phyloP scores from a whole-genome alignment of 140 eudicot genomes.

The Cichorium intybus region DNA sequence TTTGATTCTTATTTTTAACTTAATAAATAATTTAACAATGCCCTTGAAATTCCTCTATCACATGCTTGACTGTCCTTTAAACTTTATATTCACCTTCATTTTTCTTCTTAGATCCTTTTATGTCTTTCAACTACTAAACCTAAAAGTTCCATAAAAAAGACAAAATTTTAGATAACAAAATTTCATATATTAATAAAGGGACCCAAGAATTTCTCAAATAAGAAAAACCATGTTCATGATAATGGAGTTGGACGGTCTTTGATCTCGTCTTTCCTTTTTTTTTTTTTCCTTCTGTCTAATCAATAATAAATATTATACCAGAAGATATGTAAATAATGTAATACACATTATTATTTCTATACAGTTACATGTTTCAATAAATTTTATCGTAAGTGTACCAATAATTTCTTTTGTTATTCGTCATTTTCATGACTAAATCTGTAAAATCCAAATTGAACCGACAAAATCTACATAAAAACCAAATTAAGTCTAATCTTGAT shows the following conservation, averaged over 20 bases:
- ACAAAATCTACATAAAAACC: conserved; percentile 17
- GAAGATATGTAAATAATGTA: too few relatives aligned
- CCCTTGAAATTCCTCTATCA: conserved; percentile 17
- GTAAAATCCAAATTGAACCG: neutral
- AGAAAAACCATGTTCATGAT: neutral
- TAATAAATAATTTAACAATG: neutral
- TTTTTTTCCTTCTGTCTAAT: neutral
- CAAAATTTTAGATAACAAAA: neutral
- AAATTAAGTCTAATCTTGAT: conserved; percentile 19
- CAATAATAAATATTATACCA: neutral
- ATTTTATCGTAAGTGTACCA: neutral
- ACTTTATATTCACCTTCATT: neutral
- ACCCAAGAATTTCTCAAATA: neutral
- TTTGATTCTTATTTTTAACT: neutral
- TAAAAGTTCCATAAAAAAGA: neutral
- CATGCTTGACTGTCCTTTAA: conserved; percentile 16
- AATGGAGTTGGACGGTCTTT: neutral
- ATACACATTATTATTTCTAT: neutral
- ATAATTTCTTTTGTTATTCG: too few relatives aligned
- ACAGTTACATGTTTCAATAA: too few relatives aligned
- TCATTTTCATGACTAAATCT: neutral
- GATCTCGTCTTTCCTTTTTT: neutral
- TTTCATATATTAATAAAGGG: neutral
- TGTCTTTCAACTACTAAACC: neutral
- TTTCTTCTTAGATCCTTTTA: neutral